Percentiles rank a stretch among this genome's conserved stretches.
phyloP scores from a whole-genome alignment of 371 early-diverging fungal genomes.

The Saksenaea vasiformis region DNA sequence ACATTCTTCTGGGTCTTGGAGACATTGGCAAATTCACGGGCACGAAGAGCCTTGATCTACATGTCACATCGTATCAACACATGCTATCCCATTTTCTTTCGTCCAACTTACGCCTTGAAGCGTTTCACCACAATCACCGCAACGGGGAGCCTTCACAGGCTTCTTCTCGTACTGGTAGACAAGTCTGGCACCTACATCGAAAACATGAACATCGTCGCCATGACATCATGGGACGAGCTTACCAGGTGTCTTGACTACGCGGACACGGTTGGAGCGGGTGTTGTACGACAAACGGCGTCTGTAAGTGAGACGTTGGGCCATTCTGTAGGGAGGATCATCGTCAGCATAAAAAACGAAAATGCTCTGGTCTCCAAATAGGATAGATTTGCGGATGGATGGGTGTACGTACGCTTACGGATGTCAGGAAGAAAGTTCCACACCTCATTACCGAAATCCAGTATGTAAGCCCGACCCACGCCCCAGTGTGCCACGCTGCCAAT shows the following conservation, averaged over 20 bases:
- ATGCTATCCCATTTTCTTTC: not conserved
- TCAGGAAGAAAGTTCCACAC: not conserved
- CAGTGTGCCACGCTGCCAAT: not conserved
- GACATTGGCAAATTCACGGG: constrained; percentile 83
- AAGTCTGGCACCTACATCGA: constrained; percentile 80
- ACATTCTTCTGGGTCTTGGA: constrained; percentile 93
- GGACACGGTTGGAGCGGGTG: constrained; percentile 97
- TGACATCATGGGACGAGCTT: constrained; percentile 4
- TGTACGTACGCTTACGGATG: constrained; percentile 5
- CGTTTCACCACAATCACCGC: constrained; percentile 95
- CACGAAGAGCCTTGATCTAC: constrained; percentile 90
- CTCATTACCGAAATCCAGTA: not conserved
- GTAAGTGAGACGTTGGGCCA: constrained; percentile 95
- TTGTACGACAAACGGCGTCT: constrained; percentile 97
- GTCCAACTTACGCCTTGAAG: constrained; percentile 83
- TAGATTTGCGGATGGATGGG: not conserved
- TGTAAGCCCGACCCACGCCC: not conserved
- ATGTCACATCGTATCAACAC: not conserved
- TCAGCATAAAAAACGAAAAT: not conserved
- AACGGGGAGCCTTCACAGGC: constrained; percentile 89
- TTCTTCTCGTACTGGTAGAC: constrained; percentile 92
- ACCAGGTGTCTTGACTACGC: constrained; percentile 97
- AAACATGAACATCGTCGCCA: not conserved
- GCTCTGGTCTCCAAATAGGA: not conserved
- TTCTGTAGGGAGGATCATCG: constrained; percentile 19